Base-by-base conservation (phyloP, 352 stramenopile genomes). In the Pythium volutum region DNA sequence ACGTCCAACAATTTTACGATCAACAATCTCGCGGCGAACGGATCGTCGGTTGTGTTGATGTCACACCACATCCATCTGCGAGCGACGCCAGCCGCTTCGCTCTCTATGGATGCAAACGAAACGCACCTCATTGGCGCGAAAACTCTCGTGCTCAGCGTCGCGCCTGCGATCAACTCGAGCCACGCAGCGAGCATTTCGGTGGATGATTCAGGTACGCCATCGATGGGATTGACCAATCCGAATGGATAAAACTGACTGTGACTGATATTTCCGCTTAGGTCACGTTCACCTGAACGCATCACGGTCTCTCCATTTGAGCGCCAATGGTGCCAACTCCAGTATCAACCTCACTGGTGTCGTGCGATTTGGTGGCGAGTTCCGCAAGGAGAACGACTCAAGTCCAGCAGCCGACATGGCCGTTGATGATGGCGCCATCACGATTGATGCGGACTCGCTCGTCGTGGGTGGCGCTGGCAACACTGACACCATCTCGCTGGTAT, bases 1-100 rank as follows among this genome's bases (percentile, higher is more conserved):
- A 66, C 67, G 15, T 62, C 81, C 3, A 68, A 83, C 45, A 67
- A 65, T 27, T 68, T 88, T 20, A 73, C 66, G 16, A 70, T 90
- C 33, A 67, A 73, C 64, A 90, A 88, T 26, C 50, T 59, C 18
- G 77, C 61, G 6, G 56, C 38, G 6, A 77, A 65, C 8, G 65
- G 50, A 12, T 87, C 81, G 10, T 64, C 65, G 16, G 52, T 88
- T 6, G 54, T 48, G 2, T 18, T 88, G 25, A 70, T 83, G 27
- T 88, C 80, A 4, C 75, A 76, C 7, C 59, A 67, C 34, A 46
- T 89, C 16, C 46, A 26, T 31, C 27, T 69, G n/a, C 25, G 22
- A 29, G 25, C 34, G 14, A 43, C 55, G 31, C 38, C 34, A 22
- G n/a, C n/a, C 6, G 29, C 51, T 4, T 43, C 51, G 23, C 25